Percentiles rank a stretch among this genome's conserved stretches.
Evolutionary conservation across 371 early-diverging fungal species (phyloP).

Genomic region (Choanephora cucurbitarum): DNA sequence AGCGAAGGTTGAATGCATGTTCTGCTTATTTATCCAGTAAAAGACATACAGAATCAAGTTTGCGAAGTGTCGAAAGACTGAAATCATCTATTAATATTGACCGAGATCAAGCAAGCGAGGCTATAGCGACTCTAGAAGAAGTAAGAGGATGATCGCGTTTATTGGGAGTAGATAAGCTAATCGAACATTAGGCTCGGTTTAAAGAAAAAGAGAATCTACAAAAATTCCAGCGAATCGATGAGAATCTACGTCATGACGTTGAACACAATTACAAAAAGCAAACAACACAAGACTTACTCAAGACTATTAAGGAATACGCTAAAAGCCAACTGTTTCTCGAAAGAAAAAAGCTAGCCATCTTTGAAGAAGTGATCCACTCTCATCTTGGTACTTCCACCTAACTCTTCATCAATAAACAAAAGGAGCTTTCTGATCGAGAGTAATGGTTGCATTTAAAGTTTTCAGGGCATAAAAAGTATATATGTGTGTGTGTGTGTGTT

Average conservation of each 20-base stretch:
- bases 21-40: conserved; percentile 36
- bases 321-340: conserved; percentile 42
- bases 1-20: conserved; percentile 27
- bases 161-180: background rate
- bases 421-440: too few relatives aligned
- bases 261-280: conserved; percentile 32
- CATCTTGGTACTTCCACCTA: too few relatives aligned
- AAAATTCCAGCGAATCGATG: conserved; percentile 38
- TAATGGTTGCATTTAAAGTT: too few relatives aligned
- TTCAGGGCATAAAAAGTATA: too few relatives aligned
- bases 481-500: too few relatives aligned
- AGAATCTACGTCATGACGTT: conserved; percentile 34
- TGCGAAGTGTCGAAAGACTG: conserved; percentile 38
- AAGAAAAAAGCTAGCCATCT: conserved; percentile 34
- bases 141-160: conserved; percentile 14
- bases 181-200: conserved; percentile 27
- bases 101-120: conserved; percentile 38
- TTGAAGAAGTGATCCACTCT: conserved; percentile 23
- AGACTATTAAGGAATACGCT: conserved; percentile 35
- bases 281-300: conserved; percentile 28
- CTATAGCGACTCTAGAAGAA: conserved; percentile 39
- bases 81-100: conserved; percentile 46
- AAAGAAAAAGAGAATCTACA: conserved; percentile 26
- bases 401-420: too few relatives aligned
- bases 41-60: conserved; percentile 37